A percentile compares a stretch with the other conserved stretches of the same genome.
phyloP scores from a whole-genome alignment of 2,329 filamentous ascomycete species.

The Cadophora luteo-olivacea region DNA sequence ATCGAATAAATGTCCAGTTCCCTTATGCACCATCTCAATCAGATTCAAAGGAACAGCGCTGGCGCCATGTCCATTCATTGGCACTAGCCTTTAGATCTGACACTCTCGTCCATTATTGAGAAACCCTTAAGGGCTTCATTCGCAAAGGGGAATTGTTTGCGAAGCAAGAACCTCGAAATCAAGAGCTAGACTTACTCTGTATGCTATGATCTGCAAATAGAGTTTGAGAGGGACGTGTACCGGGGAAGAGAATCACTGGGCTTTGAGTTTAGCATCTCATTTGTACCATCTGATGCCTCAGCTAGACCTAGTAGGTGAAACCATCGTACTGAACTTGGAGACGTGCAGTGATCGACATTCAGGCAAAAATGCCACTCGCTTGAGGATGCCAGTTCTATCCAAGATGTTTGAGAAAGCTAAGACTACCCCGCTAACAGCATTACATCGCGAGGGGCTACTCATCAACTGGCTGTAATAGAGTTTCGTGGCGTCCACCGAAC shows the following conservation, averaged over 20 bases:
- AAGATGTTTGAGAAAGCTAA: slow-evolving; percentile 3
- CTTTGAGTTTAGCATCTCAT: not conserved
- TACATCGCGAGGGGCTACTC: not conserved
- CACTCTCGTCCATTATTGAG: not conserved
- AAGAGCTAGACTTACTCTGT: slow-evolving; percentile 9
- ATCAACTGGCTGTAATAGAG: not conserved
- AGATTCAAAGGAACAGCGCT: not conserved
- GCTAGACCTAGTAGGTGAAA: slow-evolving; percentile 13
- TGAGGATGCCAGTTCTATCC: slow-evolving; percentile 7
- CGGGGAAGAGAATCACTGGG: not conserved
- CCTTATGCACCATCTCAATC: not conserved
- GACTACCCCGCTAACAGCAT: slow-evolving; percentile 6
- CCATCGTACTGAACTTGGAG: slow-evolving; percentile 10
- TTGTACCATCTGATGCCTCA: slow-evolving; percentile 1
- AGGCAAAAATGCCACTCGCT: slow-evolving; percentile 1
- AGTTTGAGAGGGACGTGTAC: not conserved
- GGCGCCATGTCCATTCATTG: not conserved
- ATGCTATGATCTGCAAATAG: slow-evolving; percentile 8
- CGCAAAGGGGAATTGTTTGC: slow-evolving; percentile 14
- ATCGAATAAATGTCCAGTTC: not conserved
- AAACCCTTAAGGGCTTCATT: not conserved
- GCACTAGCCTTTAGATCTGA: slow-evolving; percentile 1
- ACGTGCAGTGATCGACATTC: slow-evolving; percentile 16
- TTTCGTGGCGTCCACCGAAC: slow-evolving; percentile 6
- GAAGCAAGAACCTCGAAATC: not conserved